phyloP scores from a whole-genome alignment of 139 green algal genomes.

The Closterium sp. region DNA sequence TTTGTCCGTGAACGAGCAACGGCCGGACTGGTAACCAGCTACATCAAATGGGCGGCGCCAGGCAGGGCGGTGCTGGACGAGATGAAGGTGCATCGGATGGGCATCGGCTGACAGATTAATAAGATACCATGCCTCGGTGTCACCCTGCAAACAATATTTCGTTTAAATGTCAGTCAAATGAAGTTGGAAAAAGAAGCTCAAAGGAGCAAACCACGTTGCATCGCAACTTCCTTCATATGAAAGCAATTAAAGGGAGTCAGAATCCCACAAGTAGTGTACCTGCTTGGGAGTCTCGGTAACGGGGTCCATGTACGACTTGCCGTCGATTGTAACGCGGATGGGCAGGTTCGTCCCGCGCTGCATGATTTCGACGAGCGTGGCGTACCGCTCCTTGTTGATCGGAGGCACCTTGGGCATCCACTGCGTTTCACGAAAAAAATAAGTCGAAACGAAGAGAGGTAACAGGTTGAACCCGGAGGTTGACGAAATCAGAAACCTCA shows the following conservation, averaged over 20 bases:
- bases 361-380: not conserved
- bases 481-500: too few relatives aligned
- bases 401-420: not conserved
- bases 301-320: not conserved
- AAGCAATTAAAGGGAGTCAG: not conserved
- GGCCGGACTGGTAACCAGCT: not conserved
- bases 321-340: not conserved
- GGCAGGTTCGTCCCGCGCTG: not conserved
- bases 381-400: not conserved
- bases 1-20: not conserved
- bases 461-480: too few relatives aligned
- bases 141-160: not conserved
- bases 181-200: too few relatives aligned
- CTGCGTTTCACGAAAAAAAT: not conserved
- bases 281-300: not conserved
- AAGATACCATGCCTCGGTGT: slow-evolving; percentile 10
- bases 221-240: not conserved
- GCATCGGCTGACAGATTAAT: slow-evolving; percentile 9
- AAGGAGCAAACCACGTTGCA: too few relatives aligned
- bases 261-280: not conserved
- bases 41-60: not conserved
- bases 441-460: too few relatives aligned
- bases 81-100: not conserved
- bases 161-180: too few relatives aligned
- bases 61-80: not conserved